Conservation (phyloP, 2,329 filamentous ascomycete genomes). For the Fusarium tjaetaba region DNA sequence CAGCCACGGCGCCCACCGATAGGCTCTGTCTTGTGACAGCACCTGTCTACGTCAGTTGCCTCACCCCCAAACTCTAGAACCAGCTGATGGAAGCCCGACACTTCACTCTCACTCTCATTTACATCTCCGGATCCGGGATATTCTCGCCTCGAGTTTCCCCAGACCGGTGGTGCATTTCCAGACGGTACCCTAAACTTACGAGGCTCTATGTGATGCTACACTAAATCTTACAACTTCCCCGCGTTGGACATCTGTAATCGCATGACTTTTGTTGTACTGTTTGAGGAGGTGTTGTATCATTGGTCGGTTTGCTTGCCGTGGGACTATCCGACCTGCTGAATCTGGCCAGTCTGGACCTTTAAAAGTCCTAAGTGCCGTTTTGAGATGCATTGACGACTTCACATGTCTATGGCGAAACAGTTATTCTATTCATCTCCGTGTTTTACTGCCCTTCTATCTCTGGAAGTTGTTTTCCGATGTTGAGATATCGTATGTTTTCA, state of each 20-base stretch:
- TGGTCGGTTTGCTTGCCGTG: background rate
- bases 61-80: slow-evolving; percentile 1
- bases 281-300: background rate
- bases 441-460: background rate
- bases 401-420: background rate
- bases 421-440: background rate
- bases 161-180: slow-evolving; percentile 8
- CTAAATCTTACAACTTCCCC: slow-evolving; percentile 31
- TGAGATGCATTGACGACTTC: background rate
- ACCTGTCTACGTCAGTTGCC: slow-evolving; percentile 16
- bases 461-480: background rate
- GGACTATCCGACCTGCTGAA: background rate
- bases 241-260: slow-evolving; percentile 12
- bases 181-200: slow-evolving; percentile 9
- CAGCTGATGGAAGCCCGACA: background rate
- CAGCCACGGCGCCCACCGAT: slow-evolving; percentile 24
- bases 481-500: background rate
- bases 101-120: background rate
- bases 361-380: background rate
- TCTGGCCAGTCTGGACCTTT: background rate
- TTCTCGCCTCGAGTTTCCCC: slow-evolving; percentile 33
- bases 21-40: slow-evolving; percentile 13
- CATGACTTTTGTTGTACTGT: background rate
- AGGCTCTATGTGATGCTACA: slow-evolving; percentile 10
- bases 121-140: slow-evolving; percentile 27